Base-by-base conservation (phyloP, 352 stramenopile species). In the Saprolegnia parasitica region DNA sequence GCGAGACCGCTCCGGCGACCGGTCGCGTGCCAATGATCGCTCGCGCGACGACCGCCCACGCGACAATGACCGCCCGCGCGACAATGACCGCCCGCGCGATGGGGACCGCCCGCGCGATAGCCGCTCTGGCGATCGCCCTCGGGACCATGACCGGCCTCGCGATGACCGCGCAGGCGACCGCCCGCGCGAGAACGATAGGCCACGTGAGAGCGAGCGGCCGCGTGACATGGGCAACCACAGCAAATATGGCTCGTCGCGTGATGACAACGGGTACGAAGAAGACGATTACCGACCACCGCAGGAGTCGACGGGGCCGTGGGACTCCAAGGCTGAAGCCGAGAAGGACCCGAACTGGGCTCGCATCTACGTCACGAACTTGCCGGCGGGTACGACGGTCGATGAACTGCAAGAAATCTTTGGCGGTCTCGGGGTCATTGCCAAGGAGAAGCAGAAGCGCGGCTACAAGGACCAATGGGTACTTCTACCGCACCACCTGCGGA, bases 61-160 rank as follows among this genome's bases (percentile, higher is more conserved):
- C 84, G 65, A 78, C 82, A 72, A 99, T 98, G 68, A 99, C 92
- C 88, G 97, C 96, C 77, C 97, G 98, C 29, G 99, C 77, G 58
- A 99, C 96, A 10, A 96, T 93, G 67, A 95, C 81, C 78, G 71
- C 35, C 47, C 67, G 47, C 56, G 62, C 21, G 61, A 72, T 61
- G 67, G 47, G 9, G 56, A 72, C 39, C 45, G 63, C 26, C 39
- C 47, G 24, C 46, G 54, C 39, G 52, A 60, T 60, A 24, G 70
- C 18, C 40, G 61, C 72, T 23, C 62, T 4, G 16, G 39, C 21
- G 65, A 56, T 42, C 10, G 13, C 10, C 35, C 26, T 73, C 64
- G 18, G 56, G 72, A 46, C 58, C 68, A 15, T 29, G 60, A 40
- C 70, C 32, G 29, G 32, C 46, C 35, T 56, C 32, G 35, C 15